Percentiles rank a stretch among this genome's conserved stretches.
Conservation (phyloP, 2,329 filamentous ascomycete genomes). For the Scytalidium sp. region DNA sequence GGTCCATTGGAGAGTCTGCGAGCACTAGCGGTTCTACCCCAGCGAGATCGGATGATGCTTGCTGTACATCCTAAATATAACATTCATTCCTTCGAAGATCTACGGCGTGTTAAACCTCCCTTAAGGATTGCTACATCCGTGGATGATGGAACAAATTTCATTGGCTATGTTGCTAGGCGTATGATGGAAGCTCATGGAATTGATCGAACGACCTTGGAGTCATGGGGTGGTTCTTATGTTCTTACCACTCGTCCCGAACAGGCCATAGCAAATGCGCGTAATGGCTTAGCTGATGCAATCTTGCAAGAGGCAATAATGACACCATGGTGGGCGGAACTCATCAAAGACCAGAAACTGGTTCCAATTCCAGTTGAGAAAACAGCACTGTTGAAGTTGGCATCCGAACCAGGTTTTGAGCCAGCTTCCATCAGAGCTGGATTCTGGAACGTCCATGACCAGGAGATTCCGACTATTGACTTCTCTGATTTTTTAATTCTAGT, state of each 20-base stretch:
- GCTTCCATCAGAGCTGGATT: slow-evolving; percentile 2
- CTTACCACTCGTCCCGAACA: slow-evolving; percentile 7
- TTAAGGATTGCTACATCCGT: slow-evolving; percentile 5
- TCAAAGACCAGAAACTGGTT: slow-evolving; percentile 4
- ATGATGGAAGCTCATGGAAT: slow-evolving; percentile 9
- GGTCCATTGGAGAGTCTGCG: slow-evolving; percentile 7
- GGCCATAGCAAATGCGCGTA: slow-evolving; percentile 1
- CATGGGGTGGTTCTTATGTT: slow-evolving; percentile 7
- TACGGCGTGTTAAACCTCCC: slow-evolving; percentile 6
- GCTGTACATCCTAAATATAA: slow-evolving; percentile 7
- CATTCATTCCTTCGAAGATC: slow-evolving; percentile 6
- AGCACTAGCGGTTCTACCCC: slow-evolving; percentile 5
- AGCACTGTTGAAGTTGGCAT: background rate
- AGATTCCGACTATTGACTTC: slow-evolving; percentile 6
- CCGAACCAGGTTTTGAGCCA: slow-evolving; percentile 3
- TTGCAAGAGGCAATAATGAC: slow-evolving; percentile 11
- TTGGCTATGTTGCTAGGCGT: slow-evolving; percentile 8
- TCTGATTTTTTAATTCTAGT: slow-evolving; percentile 8
- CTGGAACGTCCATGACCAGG: slow-evolving; percentile 1
- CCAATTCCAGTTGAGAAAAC: slow-evolving; percentile 7
- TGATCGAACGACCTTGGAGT: slow-evolving; percentile 1
- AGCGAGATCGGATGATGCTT: slow-evolving; percentile 10
- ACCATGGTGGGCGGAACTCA: slow-evolving; percentile 7
- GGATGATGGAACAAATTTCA: slow-evolving; percentile 9
- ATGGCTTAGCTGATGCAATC: slow-evolving; percentile 4